Base-by-base conservation (phyloP, 176 grass and related monocot genomes). In the Typha latifolia region DNA sequence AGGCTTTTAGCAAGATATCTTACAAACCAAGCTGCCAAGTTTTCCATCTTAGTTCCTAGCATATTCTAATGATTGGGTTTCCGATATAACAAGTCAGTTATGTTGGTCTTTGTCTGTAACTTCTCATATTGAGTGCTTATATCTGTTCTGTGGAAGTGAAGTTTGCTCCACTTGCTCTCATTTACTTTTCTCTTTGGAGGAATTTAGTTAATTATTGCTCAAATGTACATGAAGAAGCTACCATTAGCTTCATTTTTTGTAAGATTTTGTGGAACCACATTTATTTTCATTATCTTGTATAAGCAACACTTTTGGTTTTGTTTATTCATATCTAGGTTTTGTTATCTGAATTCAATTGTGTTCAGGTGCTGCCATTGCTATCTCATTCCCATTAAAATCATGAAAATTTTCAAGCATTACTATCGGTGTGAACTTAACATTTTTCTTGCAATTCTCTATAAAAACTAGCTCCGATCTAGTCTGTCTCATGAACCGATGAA, bases 11-110 rank as follows among this genome's bases (percentile, higher is more conserved):
- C 66, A 51, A 69, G 22, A 20, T 11, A 12, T 51, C 66, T 27
- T 69, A 69, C 66, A 69, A 51, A 16, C 48, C 48, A 9, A 3
- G 66, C 48, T 69, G 66, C 66, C 66, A 69, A 69, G 47, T 51
- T 50, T 69, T 69, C 23, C 66, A 51, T 51, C 48, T 69, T 23
- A 69, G 3, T 26, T 68, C 48, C 13, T 69, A 68, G 66, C 12
- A 3, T 20, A 11, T 26, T 24, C 12, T 68, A 13, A 49, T 69
- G 9, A 20, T 26, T 12, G 48, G 48, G 20, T 22, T 21, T 21
- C 53, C n/a, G 7, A 59, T 22, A 59, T 59, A 21, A 22, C 53
- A 9, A 59, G 14, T 59, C 53, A 21, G 53, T 19, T 59, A 11
- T 10, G 53, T 59, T 59, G 53, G 16, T 59, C n/a, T 4, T 59